Evolutionary conservation across 108 stramenopile species (phyloP), one percentile per base, ranked within the genome.

Genomic region (Cyclotella cryptica): DNA sequence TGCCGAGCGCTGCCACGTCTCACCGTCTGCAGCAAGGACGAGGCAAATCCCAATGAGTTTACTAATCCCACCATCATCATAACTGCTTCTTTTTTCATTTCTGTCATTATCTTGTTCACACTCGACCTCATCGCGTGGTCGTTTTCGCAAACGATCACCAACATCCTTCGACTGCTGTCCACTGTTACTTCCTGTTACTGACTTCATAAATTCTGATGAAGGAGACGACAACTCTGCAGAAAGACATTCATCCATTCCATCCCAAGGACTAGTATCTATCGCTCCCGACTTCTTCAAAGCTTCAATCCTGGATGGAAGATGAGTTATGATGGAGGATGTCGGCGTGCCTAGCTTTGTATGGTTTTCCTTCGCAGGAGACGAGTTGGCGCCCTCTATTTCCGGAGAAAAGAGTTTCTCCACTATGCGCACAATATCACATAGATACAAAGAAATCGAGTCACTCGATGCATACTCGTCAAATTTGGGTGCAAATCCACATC

Each of bases 61-160:
- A 57, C 76, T 77, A 41, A 69, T 40, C 15, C 68, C 76, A 1
- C 68, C 76, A 62, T 77, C 76, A 69, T 69, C 76, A 61, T 52
- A 77, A 40, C 9, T 35, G 30, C 29, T 47, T 30, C 35, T 60
- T 1, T 77, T 58, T 51, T 51, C 60, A 40, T 47, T 9, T 0
- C 15, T 66, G 46, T 15, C 10, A 47, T 24, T 3, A 7, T 18
- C 41, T 27, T 5, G 29, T 30, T 1, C 22, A 19, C 22, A 22
- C 21, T 41, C 65, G n/a, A n/a, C 65, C 45, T 66, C 19, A 7
- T 26, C 42, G 10, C 43, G 43, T 66, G 1, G 14, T 46, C 43
- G 43, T 66, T 49, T 62, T 46, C 13, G 14, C 19, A 35, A 35
- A 35, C 35, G 35, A 35, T 5, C 35, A 2, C 4, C 35, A 35